Evolutionary conservation across 306 rosid species (phyloP).

Genomic region (Lathyrus aphaca): DNA sequence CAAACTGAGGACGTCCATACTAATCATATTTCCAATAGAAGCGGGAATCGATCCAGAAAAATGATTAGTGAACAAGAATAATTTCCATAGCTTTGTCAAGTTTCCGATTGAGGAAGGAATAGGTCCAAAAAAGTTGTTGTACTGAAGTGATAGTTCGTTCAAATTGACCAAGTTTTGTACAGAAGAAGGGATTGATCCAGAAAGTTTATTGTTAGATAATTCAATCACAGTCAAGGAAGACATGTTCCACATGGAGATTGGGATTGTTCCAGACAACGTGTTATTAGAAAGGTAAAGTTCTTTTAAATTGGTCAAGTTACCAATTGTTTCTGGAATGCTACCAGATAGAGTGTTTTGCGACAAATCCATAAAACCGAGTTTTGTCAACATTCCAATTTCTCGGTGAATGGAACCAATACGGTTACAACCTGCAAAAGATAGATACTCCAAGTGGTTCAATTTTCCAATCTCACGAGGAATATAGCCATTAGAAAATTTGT

Average conservation of each 20-base stretch:
- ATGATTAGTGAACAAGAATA: neutral
- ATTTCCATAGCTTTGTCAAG: neutral
- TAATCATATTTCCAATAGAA: conserved; percentile 17
- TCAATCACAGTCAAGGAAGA: neutral
- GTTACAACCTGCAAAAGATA: rapidly evolving
- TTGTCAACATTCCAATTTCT: conserved; percentile 42
- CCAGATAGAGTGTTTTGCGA: neutral
- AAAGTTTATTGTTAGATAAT: neutral
- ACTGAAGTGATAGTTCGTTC: rapidly evolving
- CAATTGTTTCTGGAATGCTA: conserved; percentile 27
- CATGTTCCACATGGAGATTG: conserved; percentile 30
- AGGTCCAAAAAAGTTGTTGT: neutral
- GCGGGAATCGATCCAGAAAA: conserved; percentile 31
- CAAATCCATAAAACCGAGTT: neutral
- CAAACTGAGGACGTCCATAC: neutral
- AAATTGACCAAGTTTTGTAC: conserved; percentile 32
- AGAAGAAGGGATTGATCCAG: conserved; percentile 7
- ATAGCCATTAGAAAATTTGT: neutral
- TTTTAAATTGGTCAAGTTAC: conserved; percentile 23
- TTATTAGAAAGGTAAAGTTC: neutral
- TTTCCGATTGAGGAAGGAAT: conserved; percentile 41
- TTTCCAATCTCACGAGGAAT: conserved; percentile 39
- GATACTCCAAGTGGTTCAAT: neutral
- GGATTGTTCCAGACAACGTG: conserved; percentile 12
- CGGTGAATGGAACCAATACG: conserved; percentile 33